Percentiles rank a stretch among this genome's conserved stretches.
Conservation (phyloP, 1,284 basidiomycete genomes). For the Mycena sp. region DNA sequence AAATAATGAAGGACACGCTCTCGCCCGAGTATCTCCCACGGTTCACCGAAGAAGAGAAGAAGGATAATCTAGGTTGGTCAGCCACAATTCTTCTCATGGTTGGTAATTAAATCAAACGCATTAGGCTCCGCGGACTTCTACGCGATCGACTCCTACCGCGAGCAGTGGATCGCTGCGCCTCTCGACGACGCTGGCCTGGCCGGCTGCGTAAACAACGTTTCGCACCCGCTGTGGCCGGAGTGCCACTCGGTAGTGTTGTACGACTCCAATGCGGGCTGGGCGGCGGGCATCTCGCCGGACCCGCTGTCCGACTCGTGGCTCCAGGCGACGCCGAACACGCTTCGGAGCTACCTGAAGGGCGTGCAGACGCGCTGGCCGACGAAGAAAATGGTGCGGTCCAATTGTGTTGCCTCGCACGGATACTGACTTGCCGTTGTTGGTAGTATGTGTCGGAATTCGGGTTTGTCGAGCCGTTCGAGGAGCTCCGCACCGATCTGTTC, state of each 20-base stretch:
- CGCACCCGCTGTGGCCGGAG: constrained; percentile 55
- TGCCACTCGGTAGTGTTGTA: constrained; percentile 49
- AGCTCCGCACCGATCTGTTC: constrained; percentile 48
- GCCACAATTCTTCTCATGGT: not conserved
- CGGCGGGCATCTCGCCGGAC: constrained; percentile 51
- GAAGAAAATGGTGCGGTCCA: constrained; percentile 55
- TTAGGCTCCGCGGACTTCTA: constrained; percentile 58
- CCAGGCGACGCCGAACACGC: constrained; percentile 52
- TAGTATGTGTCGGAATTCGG: constrained; percentile 59
- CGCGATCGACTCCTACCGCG: constrained; percentile 56
- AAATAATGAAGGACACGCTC: constrained; percentile 54
- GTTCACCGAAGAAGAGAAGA: constrained; percentile 53
- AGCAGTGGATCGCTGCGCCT: constrained; percentile 51
- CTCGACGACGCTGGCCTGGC: constrained; percentile 46
- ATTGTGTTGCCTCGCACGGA: not conserved
- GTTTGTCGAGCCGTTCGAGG: constrained; percentile 54
- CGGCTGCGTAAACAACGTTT: constrained; percentile 49
- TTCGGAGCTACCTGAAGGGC: constrained; percentile 48
- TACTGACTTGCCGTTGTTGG: not conserved
- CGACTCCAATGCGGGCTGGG: constrained; percentile 55
- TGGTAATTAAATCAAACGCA: too few relatives aligned
- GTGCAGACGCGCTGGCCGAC: constrained; percentile 54
- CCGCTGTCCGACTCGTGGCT: constrained; percentile 50
- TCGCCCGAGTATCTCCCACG: constrained; percentile 53
- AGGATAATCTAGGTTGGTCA: constrained; percentile 47